Percentiles rank a stretch among this genome's conserved stretches.
Conservation (phyloP, 139 green algal genomes). For the Volvox africanus region DNA sequence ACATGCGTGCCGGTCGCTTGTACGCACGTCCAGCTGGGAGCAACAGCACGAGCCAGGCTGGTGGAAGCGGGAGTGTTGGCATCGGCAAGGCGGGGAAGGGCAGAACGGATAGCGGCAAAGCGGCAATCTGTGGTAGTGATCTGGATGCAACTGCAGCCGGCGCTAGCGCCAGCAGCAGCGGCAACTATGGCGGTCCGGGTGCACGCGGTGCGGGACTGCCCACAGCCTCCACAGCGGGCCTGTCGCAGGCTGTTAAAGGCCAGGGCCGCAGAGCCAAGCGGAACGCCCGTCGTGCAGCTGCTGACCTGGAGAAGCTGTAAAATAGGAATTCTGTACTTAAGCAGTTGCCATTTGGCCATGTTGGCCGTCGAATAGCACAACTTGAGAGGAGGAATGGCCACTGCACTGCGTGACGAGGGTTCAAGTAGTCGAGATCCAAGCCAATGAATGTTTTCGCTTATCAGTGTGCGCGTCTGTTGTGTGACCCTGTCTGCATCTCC, state of each 20-base stretch:
- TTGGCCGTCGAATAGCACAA: too few species aligned
- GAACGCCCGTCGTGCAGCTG: conserved; percentile 35
- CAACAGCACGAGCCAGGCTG: background rate
- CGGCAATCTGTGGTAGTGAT: background rate
- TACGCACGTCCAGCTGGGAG: conserved; percentile 45
- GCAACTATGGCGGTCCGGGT: background rate
- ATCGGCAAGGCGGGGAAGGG: conserved; percentile 35
- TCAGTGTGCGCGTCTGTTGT: too few species aligned
- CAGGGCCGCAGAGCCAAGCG: conserved; percentile 41
- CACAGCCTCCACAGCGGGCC: background rate
- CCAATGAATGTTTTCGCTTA: too few species aligned
- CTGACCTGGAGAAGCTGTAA: background rate
- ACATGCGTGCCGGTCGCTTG: conserved; percentile 66
- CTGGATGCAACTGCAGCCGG: background rate
- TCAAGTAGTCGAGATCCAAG: too few species aligned
- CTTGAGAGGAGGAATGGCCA: too few species aligned
- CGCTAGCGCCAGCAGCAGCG: background rate
- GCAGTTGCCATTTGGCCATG: too few species aligned
- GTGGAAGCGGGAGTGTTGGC: background rate
- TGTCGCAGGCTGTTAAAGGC: background rate
- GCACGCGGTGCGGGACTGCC: too few species aligned
- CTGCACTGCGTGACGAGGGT: too few species aligned
- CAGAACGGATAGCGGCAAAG: background rate
- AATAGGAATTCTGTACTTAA: too few species aligned
- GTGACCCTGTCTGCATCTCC: too few species aligned